Percentiles rank a stretch among this genome's conserved stretches.
phyloP scores from a whole-genome alignment of 495 filamentous ascomycete genomes.

The Glutinoglossum americanum region DNA sequence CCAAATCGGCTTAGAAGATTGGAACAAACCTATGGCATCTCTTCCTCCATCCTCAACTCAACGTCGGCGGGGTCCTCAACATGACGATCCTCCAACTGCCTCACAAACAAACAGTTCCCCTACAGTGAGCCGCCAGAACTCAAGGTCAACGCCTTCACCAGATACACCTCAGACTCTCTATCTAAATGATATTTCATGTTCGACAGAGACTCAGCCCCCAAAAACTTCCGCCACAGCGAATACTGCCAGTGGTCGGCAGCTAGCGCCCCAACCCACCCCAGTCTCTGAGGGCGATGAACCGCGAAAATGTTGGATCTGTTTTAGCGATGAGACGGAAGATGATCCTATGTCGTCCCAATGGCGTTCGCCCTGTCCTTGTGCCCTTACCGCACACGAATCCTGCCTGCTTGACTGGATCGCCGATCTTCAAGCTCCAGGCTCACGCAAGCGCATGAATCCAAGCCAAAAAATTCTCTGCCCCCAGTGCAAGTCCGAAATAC shows the following conservation, averaged over 20 bases:
- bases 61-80: constrained; percentile 28
- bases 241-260: not conserved
- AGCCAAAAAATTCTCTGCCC: constrained; percentile 51
- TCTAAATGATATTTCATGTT: not conserved
- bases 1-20: not conserved
- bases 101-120: not conserved
- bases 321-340: constrained; percentile 64
- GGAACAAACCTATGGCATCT: not conserved
- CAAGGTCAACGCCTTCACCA: not conserved
- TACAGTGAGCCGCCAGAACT: not conserved
- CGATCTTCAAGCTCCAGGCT: constrained; percentile 44
- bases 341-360: constrained; percentile 42
- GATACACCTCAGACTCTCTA: not conserved
- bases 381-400: constrained; percentile 69
- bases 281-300: constrained; percentile 14
- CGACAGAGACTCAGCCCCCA: not conserved
- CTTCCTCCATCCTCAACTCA: constrained; percentile 23
- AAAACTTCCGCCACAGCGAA: not conserved
- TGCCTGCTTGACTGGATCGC: constrained; percentile 84
- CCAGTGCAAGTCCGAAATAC: constrained; percentile 67
- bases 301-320: constrained; percentile 84
- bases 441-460: constrained; percentile 25
- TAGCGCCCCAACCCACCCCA: not conserved
- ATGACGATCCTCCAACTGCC: not conserved
- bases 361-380: constrained; percentile 75